Conservation (phyloP, 306 rosid species). For the Cicer arietinum region DNA sequence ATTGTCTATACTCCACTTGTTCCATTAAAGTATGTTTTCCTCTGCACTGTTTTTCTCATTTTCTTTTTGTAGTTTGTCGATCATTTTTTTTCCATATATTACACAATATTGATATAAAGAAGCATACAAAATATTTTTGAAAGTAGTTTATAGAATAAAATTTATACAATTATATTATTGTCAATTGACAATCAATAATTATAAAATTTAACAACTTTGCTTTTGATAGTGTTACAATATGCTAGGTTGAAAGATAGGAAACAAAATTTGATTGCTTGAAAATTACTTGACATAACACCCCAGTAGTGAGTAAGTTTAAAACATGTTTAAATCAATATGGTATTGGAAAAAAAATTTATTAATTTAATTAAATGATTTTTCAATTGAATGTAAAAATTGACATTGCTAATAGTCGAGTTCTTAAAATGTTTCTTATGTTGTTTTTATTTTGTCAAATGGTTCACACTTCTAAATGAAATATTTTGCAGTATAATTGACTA, state of each 20-base stretch:
- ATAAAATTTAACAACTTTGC: conserved; percentile 1
- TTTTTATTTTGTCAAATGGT: background rate
- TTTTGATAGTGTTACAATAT: conserved; percentile 13
- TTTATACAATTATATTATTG: background rate
- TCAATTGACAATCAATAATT: conserved; percentile 6
- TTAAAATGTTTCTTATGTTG: conserved; percentile 32
- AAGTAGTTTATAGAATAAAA: no score
- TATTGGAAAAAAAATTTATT: background rate
- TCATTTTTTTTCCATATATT: background rate
- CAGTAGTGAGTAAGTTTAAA: background rate
- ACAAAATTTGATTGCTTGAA: conserved; percentile 30
- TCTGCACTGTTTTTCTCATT: conserved; percentile 44
- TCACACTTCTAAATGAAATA: conserved; percentile 35
- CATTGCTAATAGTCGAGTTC: conserved; percentile 1
- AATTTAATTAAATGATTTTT: conserved; percentile 20
- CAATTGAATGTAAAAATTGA: conserved; percentile 23
- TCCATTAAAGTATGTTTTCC: conserved; percentile 88
- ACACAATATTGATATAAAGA: no score
- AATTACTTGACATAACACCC: conserved; percentile 12
- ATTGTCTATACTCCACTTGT: conserved; percentile 93
- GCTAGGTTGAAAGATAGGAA: conserved; percentile 18
- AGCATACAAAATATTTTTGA: no score
- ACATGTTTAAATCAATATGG: no score
- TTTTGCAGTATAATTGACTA: conserved; percentile 42
- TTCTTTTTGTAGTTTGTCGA: conserved; percentile 6